Base-by-base conservation (phyloP, 1,139 yeast genomes). In the Blastobotrys persicus region DNA sequence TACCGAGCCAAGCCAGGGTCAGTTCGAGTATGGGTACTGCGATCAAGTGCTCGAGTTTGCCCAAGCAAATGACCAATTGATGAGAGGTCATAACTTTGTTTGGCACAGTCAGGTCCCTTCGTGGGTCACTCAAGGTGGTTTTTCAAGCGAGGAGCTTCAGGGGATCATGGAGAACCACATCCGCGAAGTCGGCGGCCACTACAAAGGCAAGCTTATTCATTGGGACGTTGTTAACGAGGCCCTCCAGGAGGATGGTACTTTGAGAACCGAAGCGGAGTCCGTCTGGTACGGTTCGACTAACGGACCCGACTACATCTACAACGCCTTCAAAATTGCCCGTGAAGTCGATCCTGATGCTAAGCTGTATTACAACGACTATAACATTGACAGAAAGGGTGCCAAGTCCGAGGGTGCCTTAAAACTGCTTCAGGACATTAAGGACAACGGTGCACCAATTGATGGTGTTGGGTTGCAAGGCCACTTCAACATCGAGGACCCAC, bases 171-270 rank as follows among this genome's bases (percentile, higher is more conserved):
- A 23, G 28, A 23, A 47, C 16, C 51, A 48, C 33, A 47, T 50
- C 26, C 23, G 28, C 7, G 40, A 38, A 32, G 53, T 45, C 9
- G 53, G 44, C 5, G 45, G 47, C 4, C 53, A 50, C 23, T 50
- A 40, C 26, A 34, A 38, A 12, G 53, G 53, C 13, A 28, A 45
- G 31, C 42, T 46, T n/a, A 37, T 45, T 13, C 35, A 43, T 12
- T 50, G 53, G 51, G 47, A 50, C 28, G 53, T 50, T 7, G 53
- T 50, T 26, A 50, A 50, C 31, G 51, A 50, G 34, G 53, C 45
- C 2, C 39, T 50, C 17, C 48, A 50, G 14, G 53, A 47, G 14
- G 53, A 50, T 20, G 51, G 53, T 13, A 44, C 47, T 3, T 50
- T 41, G 42, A 23, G 51, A 23, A 23, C 5, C 9, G 28, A 9